These are phyloP conservation scores for Chlorella sp. DNA, from an alignment of 139 green algal species.

Conservation along the genomic window DNA sequence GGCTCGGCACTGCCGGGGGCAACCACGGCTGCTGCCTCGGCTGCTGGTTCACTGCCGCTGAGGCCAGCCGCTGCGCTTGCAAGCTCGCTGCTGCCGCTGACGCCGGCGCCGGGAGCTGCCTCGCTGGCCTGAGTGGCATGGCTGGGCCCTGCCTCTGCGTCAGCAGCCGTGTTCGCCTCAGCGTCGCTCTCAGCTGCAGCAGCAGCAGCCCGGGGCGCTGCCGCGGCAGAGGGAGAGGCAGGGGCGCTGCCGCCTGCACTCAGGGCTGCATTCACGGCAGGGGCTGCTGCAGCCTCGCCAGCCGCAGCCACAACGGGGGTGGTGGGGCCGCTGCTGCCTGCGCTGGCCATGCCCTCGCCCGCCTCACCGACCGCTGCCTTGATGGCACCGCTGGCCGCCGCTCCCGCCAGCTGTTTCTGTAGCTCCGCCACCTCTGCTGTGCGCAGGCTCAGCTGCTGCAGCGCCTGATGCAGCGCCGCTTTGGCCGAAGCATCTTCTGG, in stretches of 20 bases:
- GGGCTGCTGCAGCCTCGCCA: neutral
- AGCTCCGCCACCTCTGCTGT: slow-evolving; percentile 14
- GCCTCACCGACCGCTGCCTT: neutral
- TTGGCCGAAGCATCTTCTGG: neutral
- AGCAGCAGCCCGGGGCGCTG: neutral
- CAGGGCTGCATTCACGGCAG: neutral
- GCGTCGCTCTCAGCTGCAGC: neutral
- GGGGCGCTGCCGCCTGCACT: neutral
- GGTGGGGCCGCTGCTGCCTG: neutral
- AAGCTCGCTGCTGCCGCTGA: neutral
- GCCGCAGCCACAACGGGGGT: neutral
- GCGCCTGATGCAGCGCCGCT: slow-evolving; percentile 11
- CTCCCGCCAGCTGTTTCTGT: neutral
- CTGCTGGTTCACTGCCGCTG: no score
- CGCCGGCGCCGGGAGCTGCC: neutral
- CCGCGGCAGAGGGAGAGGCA: neutral
- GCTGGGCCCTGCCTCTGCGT: no score
- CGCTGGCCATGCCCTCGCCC: neutral
- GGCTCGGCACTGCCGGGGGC: no score
- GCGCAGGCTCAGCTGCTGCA: slow-evolving; percentile 32
- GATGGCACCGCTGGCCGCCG: neutral
- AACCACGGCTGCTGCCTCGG: no score
- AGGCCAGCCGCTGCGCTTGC: no score
- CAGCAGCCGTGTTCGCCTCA: neutral
- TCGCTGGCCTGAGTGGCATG: neutral